These are phyloP conservation scores for Lepraria neglecta DNA, from an alignment of 495 filamentous ascomycete species.

Conservation along the genomic window DNA sequence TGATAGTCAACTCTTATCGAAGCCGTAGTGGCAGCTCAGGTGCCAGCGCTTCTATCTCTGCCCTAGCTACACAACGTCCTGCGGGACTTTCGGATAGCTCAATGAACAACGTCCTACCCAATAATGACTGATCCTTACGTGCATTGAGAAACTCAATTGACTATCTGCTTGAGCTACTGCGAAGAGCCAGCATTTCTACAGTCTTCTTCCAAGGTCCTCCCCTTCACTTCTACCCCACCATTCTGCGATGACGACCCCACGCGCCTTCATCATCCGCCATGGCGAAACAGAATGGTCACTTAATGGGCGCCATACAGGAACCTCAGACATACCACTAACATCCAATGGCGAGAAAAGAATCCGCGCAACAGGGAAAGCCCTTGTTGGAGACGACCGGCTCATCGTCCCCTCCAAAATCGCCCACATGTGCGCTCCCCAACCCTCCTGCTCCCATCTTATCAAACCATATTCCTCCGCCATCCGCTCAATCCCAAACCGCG, in stretches of 20 bases:
- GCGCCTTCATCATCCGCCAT: conserved; percentile 90
- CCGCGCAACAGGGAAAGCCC: conserved; percentile 68
- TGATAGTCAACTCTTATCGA: neutral
- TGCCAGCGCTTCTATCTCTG: neutral
- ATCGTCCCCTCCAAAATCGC: conserved; percentile 78
- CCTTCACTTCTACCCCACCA: neutral
- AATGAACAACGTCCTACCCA: conserved; percentile 10
- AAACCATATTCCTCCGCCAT: neutral
- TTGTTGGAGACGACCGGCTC: conserved; percentile 77
- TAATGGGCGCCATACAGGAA: conserved; percentile 84
- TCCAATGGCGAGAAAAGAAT: conserved; percentile 80
- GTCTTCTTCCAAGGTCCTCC: neutral
- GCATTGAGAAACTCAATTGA: neutral
- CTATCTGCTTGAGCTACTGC: too few relatives aligned
- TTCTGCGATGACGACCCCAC: conserved; percentile 55
- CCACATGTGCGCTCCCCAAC: conserved; percentile 52
- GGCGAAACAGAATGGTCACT: conserved; percentile 97
- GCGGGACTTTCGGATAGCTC: conserved; percentile 13
- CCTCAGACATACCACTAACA: conserved; percentile 80
- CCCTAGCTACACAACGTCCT: conserved; percentile 11
- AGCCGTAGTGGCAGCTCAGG: too few relatives aligned
- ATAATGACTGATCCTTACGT: conserved; percentile 4
- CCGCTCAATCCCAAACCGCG: neutral
- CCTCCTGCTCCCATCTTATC: neutral
- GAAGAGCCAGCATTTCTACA: too few relatives aligned